Evolutionary conservation across 169 alveolate species (phyloP).

Genomic region (Amoebophrya sp.): DNA sequence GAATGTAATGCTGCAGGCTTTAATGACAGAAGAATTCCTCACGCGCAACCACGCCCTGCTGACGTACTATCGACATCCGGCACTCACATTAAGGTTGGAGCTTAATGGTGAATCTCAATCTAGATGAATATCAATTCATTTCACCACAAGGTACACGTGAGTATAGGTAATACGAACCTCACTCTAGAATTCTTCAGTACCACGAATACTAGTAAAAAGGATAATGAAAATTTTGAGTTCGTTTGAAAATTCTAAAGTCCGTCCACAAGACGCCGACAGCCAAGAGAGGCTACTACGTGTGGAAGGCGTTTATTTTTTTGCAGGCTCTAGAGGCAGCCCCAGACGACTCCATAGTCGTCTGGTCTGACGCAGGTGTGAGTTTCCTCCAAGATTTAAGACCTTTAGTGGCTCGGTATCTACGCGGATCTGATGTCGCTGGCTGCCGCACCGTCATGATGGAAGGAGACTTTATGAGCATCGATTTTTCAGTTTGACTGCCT

Average conservation of each 20-base stretch:
- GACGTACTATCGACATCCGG: neutral
- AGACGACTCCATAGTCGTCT: neutral
- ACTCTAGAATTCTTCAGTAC: too few relatives aligned
- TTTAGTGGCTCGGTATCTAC: neutral
- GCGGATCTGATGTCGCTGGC: neutral
- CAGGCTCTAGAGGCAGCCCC: neutral
- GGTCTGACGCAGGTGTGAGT: neutral
- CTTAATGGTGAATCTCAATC: too few relatives aligned
- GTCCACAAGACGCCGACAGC: neutral
- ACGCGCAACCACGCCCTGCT: neutral
- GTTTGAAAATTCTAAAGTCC: too few relatives aligned
- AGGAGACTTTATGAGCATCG: too few relatives aligned
- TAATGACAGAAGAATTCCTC: neutral
- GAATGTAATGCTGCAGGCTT: too few relatives aligned
- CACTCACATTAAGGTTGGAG: too few relatives aligned
- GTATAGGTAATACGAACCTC: too few relatives aligned
- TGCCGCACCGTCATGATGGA: neutral
- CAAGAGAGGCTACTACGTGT: neutral
- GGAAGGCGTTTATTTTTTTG: neutral
- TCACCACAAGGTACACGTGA: too few relatives aligned
- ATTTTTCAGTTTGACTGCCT: too few relatives aligned
- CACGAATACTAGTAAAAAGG: too few relatives aligned
- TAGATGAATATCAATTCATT: too few relatives aligned
- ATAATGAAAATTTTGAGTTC: too few relatives aligned
- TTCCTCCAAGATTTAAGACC: neutral